These are phyloP conservation scores for Xylaria sp. DNA, from an alignment of 2,329 filamentous ascomycete genomes.

Conservation along the genomic window DNA sequence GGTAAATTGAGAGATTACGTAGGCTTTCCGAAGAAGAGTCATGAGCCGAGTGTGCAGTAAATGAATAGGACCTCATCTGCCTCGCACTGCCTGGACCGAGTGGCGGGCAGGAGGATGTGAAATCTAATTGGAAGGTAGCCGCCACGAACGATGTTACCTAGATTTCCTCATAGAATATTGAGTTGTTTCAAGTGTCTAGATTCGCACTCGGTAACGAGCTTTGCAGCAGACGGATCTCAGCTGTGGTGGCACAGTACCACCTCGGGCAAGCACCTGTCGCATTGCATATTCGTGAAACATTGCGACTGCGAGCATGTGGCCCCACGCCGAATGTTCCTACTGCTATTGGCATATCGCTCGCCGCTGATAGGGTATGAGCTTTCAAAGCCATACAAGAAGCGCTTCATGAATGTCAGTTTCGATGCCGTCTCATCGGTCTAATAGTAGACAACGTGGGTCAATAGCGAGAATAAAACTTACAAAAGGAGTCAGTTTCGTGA, in stretches of 20 bases:
- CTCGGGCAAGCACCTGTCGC: slow-evolving; percentile 7
- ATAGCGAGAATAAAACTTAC: not conserved
- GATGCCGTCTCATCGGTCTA: not conserved
- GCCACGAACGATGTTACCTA: slow-evolving; percentile 26
- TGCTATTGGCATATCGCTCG: not conserved
- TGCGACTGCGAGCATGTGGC: slow-evolving; percentile 21
- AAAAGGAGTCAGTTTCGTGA: not conserved
- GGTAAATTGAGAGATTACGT: not conserved
- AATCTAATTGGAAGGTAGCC: slow-evolving; percentile 18
- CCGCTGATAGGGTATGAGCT: not conserved
- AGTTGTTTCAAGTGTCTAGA: slow-evolving; percentile 30
- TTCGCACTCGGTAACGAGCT: slow-evolving; percentile 22
- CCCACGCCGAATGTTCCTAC: not conserved
- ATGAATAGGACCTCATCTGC: slow-evolving; percentile 5
- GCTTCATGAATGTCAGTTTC: not conserved
- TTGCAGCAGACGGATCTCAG: slow-evolving; percentile 26
- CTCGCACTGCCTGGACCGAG: slow-evolving; percentile 9
- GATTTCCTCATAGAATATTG: slow-evolving; percentile 4
- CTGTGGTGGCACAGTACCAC: slow-evolving; percentile 33
- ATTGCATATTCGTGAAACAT: slow-evolving; percentile 26
- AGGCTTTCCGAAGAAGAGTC: not conserved
- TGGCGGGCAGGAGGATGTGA: slow-evolving; percentile 16
- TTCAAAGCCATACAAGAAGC: not conserved
- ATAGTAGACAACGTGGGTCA: not conserved
- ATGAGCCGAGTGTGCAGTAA: not conserved